Evolutionary conservation across 2,329 filamentous ascomycete genomes (phyloP).

Genomic region (Botrytis sinoallii): DNA sequence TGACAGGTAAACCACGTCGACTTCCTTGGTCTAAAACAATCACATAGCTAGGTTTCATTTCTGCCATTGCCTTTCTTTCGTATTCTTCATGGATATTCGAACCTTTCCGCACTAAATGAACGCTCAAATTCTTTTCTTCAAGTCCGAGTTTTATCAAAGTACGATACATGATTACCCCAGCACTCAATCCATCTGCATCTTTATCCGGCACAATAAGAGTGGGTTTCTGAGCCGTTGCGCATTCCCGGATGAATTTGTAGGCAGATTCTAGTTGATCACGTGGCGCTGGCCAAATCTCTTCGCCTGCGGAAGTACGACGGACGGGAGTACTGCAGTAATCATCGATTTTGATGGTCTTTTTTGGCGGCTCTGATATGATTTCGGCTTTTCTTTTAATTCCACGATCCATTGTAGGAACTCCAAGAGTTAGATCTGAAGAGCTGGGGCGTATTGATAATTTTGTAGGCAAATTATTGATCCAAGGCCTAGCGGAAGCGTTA

Average conservation of each 20-base stretch:
- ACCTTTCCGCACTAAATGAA: slow-evolving; percentile 60
- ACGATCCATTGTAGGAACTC: slow-evolving; percentile 1
- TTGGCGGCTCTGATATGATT: slow-evolving; percentile 9
- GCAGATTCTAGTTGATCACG: slow-evolving; percentile 53
- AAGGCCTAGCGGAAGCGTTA: background rate
- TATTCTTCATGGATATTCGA: slow-evolving; percentile 53
- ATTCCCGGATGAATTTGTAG: slow-evolving; percentile 54
- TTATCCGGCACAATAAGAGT: slow-evolving; percentile 66
- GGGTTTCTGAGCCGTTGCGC: slow-evolving; percentile 48
- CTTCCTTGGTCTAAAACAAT: slow-evolving; percentile 67
- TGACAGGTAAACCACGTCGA: slow-evolving; percentile 50
- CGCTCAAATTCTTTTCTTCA: slow-evolving; percentile 48
- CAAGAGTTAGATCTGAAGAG: background rate
- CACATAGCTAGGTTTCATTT: slow-evolving; percentile 52
- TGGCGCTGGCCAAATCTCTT: slow-evolving; percentile 60
- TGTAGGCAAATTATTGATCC: background rate
- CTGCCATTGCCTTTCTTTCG: slow-evolving; percentile 51
- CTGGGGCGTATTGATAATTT: background rate
- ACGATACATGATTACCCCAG: slow-evolving; percentile 60
- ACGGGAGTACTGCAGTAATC: slow-evolving; percentile 29
- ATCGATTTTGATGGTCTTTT: slow-evolving; percentile 27
- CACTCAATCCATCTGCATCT: slow-evolving; percentile 64
- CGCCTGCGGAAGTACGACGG: slow-evolving; percentile 21
- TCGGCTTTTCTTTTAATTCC: slow-evolving; percentile 28
- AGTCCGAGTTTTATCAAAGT: slow-evolving; percentile 59